A percentile compares a stretch with the other conserved stretches of the same genome.
Evolutionary conservation across 306 rosid species (phyloP).

Genomic region (Quercus agrifolia): DNA sequence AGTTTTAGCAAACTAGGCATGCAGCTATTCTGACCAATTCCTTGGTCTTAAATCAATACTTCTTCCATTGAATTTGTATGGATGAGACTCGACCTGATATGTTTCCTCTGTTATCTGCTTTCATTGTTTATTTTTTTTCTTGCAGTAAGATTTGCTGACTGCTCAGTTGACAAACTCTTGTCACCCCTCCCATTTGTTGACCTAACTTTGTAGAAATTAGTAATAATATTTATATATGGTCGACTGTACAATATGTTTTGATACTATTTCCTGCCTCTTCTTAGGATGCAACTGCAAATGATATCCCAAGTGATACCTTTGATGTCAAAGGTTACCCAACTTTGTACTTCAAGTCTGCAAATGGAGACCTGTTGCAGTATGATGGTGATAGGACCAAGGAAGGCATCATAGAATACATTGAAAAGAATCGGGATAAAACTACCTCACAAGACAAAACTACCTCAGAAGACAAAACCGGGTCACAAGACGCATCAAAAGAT

Average conservation of each 20-base stretch:
- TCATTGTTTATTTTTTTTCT: too few relatives aligned
- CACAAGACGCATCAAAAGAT: slow-evolving; percentile 49
- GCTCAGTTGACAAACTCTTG: too few relatives aligned
- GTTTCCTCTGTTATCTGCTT: not conserved
- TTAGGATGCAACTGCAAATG: slow-evolving; percentile 93
- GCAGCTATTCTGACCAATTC: not conserved
- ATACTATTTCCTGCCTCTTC: slow-evolving; percentile 4
- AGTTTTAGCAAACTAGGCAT: too few relatives aligned
- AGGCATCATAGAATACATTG: slow-evolving; percentile 62
- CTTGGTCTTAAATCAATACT: too few relatives aligned
- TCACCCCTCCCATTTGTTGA: too few relatives aligned
- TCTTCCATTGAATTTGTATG: not conserved
- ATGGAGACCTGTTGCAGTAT: slow-evolving; percentile 53
- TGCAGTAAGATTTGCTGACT: too few relatives aligned
- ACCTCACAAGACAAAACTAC: slow-evolving; percentile 42
- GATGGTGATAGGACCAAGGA: slow-evolving; percentile 77
- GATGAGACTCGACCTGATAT: not conserved
- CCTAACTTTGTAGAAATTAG: not conserved
- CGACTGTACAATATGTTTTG: not conserved
- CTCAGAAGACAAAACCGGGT: slow-evolving; percentile 38
- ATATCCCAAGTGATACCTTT: slow-evolving; percentile 51
- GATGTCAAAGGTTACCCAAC: slow-evolving; percentile 89
- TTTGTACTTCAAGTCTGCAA: slow-evolving; percentile 63
- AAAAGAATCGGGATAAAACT: slow-evolving; percentile 61
- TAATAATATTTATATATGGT: not conserved